Evolutionary conservation across 108 stramenopile species (phyloP).

Genomic region (Conticribra weissflogii): DNA sequence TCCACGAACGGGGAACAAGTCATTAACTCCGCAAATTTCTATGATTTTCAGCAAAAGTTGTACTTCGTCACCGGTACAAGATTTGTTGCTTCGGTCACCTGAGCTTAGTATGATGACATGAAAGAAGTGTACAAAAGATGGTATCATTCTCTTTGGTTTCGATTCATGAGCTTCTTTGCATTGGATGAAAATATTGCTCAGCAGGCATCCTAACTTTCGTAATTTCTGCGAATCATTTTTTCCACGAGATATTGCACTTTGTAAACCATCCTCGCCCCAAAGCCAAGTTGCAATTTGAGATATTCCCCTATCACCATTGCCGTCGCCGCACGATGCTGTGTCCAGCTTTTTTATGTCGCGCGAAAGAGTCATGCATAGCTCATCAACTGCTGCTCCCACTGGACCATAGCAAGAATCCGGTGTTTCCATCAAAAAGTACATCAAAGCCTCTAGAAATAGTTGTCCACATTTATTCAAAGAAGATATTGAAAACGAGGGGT

Average conservation of each 20-base stretch:
- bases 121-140: constrained; percentile 29
- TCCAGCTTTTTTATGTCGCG: constrained; percentile 38
- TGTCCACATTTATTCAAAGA: constrained; percentile 25
- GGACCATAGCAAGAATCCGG: constrained; percentile 14
- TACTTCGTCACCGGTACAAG: constrained; percentile 34
- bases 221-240: constrained; percentile 15
- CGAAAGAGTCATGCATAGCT: constrained; percentile 32
- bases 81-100: constrained; percentile 22
- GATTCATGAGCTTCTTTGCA: not conserved
- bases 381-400: constrained; percentile 26
- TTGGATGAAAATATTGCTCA: constrained; percentile 4
- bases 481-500: constrained; percentile 9
- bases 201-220: constrained; percentile 14
- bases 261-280: constrained; percentile 35
- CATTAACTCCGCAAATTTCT: constrained; percentile 25
- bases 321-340: constrained; percentile 7
- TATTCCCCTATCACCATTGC: constrained; percentile 25
- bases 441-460: constrained; percentile 37
- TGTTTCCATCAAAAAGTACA: constrained; percentile 32
- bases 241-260: constrained; percentile 12
- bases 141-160: constrained; percentile 9
- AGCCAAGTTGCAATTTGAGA: constrained; percentile 30
- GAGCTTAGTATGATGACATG: constrained; percentile 17
- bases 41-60: constrained; percentile 33
- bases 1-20: constrained; percentile 23